Evolutionary conservation across 208 protist genomes (phyloP), one percentile per base, ranked within the genome.

Genomic region (Trypanosoma grayi): DNA sequence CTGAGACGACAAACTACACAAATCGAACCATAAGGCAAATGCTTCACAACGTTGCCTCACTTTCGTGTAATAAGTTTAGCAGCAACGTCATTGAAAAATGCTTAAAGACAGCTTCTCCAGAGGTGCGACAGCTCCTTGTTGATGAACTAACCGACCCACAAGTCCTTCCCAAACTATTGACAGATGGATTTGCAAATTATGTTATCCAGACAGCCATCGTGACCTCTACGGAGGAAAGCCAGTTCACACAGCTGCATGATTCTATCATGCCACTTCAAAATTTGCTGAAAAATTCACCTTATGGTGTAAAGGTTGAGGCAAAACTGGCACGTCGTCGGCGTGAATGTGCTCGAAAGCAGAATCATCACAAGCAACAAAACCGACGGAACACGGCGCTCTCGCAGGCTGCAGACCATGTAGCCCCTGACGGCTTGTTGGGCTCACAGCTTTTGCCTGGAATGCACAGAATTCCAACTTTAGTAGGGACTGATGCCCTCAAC

Each of bases 61-160:
- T 99, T n/a, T 97, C 94, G 24, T 98, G 83, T 52, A 97, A 99
- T 72, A 99, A 99, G 83, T 99, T 99, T 81, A 97, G 90, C 59
- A 99, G 97, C 34, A 99, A 99, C 57, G 98, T 99, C 2, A 95
- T 99, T 48, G 98, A 99, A 75, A 99, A 99, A 80, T 98, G 97
- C 72, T 68, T 99, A 22, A 93, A 96, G 59, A 87, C 88, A 18
- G 82, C 87, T 7, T 83, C 89, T 30, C 57, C 80, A 0, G 90
- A 87, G 14, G 87, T 97, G 30, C 75, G 90, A 24, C 83, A 92
- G 34, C 60, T 89, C 16, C 63, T 99, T n/a, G 83, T 99, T 25
- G 87, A 98, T 52, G 96, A 99, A 66, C 73, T 99, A 20, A 92
- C 93, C 9, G 94, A 98, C 44, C 79, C 77, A 30, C 77, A 81